These are phyloP conservation scores for Annulohypoxylon stygium DNA, from an alignment of 495 filamentous ascomycete genomes.

Conservation along the genomic window DNA sequence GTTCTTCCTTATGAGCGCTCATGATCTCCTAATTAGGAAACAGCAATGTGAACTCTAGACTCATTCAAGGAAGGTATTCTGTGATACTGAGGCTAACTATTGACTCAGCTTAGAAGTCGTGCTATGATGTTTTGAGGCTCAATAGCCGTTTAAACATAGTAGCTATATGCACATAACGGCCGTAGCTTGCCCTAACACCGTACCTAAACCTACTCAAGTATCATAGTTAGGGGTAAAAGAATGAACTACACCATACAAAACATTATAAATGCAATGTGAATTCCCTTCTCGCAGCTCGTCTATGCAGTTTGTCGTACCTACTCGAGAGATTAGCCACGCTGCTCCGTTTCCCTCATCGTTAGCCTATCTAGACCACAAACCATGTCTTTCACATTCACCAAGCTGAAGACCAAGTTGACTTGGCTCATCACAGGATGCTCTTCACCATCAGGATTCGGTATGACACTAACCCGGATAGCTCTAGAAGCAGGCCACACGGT, in stretches of 20 bases:
- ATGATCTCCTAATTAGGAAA: neutral
- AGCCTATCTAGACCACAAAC: neutral
- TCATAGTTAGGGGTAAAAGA: neutral
- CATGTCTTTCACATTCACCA: slow-evolving; percentile 32
- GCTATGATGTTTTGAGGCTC: neutral
- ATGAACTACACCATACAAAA: neutral
- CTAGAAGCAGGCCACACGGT: slow-evolving; percentile 60
- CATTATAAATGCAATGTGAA: neutral
- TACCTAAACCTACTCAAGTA: neutral
- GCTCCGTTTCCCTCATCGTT: neutral
- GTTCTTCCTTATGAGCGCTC: neutral
- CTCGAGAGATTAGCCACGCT: neutral
- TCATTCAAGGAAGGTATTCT: too few relatives aligned
- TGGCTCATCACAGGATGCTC: slow-evolving; percentile 69
- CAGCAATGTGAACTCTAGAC: neutral
- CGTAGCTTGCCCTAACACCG: slow-evolving; percentile 11
- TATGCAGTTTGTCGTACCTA: neutral
- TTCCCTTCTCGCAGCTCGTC: neutral
- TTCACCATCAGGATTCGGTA: slow-evolving; percentile 64
- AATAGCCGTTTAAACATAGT: neutral
- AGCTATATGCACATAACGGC: slow-evolving; percentile 2
- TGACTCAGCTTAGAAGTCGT: slow-evolving; percentile 17
- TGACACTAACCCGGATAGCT: slow-evolving; percentile 55
- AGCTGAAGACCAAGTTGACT: slow-evolving; percentile 40
- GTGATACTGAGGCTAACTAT: neutral